Conservation (phyloP, 2,329 filamentous ascomycete species). For the Monosporascus sp. region DNA sequence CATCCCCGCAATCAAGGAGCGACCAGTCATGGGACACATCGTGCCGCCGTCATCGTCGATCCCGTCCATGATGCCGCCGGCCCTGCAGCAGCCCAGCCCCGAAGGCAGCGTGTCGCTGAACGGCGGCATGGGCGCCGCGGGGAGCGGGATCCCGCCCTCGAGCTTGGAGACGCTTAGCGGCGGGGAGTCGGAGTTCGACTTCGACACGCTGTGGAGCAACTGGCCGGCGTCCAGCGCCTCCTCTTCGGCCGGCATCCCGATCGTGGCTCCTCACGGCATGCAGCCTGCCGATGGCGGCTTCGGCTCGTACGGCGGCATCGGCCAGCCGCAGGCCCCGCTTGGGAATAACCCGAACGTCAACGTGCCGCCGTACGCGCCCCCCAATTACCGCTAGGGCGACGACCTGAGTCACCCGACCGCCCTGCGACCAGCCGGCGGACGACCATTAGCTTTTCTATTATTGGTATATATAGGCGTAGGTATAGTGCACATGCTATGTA, state of each 20-base stretch:
- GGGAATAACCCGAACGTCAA: conserved; percentile 9
- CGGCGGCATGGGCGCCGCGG: conserved; percentile 13
- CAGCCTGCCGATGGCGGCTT: conserved; percentile 11
- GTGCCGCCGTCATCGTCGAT: conserved; percentile 14
- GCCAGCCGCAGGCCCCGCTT: conserved; percentile 8
- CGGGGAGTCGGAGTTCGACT: conserved; percentile 30
- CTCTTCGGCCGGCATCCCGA: neutral
- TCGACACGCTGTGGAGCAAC: conserved; percentile 31
- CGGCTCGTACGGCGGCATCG: conserved; percentile 11
- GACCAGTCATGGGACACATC: conserved; percentile 8
- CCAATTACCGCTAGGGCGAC: neutral
- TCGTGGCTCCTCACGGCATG: conserved; percentile 6
- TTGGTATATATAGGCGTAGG: too few species aligned
- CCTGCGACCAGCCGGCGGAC: too few species aligned
- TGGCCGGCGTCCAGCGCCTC: conserved; percentile 6
- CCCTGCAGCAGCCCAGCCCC: conserved; percentile 26
- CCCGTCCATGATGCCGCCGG: conserved; percentile 15
- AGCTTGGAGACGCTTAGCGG: conserved; percentile 19
- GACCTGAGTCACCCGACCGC: too few species aligned
- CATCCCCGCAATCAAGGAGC: conserved; percentile 11
- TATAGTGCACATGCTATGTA: too few species aligned
- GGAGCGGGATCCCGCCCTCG: conserved; percentile 12
- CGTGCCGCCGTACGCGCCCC: conserved; percentile 13
- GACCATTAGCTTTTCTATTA: too few species aligned
- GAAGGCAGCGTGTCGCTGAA: conserved; percentile 23